Conservation (phyloP, 2,329 filamentous ascomycete species). For the Fusarium devonianum region DNA sequence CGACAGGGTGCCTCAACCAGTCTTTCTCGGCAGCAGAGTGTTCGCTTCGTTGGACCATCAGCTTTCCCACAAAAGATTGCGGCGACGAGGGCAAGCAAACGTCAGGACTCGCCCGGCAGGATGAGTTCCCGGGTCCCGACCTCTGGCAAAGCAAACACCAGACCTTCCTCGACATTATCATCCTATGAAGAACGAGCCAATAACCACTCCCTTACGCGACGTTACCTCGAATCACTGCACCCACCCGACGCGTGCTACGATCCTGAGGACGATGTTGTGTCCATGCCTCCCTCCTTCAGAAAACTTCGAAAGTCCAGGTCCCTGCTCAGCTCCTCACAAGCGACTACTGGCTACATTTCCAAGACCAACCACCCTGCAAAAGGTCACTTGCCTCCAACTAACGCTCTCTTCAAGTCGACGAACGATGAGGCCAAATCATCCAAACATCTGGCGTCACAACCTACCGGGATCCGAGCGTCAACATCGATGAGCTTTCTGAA, state of each 20-base stretch:
- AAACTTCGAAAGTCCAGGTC: conserved; percentile 63
- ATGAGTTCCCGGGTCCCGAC: conserved; percentile 9
- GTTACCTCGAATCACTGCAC: conserved; percentile 38
- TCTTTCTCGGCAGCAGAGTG: conserved; percentile 59
- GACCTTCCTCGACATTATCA: conserved; percentile 27
- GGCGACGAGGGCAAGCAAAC: conserved; percentile 43
- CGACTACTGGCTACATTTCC: conserved; percentile 17
- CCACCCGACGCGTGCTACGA: conserved; percentile 54
- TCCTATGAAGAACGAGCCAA: conserved; percentile 14
- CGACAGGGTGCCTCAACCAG: conserved; percentile 30
- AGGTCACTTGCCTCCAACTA: conserved; percentile 8
- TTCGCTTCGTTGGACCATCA: conserved; percentile 58
- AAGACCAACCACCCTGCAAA: conserved; percentile 15
- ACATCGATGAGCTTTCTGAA: conserved; percentile 64
- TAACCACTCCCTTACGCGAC: conserved; percentile 30
- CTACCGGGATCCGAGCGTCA: conserved; percentile 50
- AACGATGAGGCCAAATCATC: conserved; percentile 44
- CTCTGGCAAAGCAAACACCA: conserved; percentile 20
- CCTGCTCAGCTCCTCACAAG: conserved; percentile 53
- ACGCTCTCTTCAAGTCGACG: conserved; percentile 9
- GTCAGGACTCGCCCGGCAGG: conserved; percentile 26
- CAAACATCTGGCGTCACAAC: conserved; percentile 4
- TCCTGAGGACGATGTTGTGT: conserved; percentile 56
- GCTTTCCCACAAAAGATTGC: conserved; percentile 41
- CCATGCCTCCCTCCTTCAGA: conserved; percentile 57